Base-by-base conservation (phyloP, 2,329 filamentous ascomycete genomes). In the Keithomyces neogunnii region DNA sequence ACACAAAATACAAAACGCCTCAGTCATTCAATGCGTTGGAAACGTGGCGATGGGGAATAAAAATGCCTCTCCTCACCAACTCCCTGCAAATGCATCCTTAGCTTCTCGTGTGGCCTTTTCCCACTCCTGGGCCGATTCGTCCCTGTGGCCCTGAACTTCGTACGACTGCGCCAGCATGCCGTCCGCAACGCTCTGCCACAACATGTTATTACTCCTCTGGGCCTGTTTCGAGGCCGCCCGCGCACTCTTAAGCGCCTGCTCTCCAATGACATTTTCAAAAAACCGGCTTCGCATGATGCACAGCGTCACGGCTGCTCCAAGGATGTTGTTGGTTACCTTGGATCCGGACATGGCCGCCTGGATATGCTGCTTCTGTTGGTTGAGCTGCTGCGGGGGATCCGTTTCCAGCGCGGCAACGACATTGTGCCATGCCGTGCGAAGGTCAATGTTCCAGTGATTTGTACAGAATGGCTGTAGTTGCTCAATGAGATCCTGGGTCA, bases 271-370 rank as follows among this genome's bases (percentile, higher is more conserved):
- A 53, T 86, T 86, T 45, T 85, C 84, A 66, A 91, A 96, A 61
- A 96, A 86, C 48, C 84, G 81, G 62, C 80, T 83, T 49, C 87
- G 86, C 86, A 96, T 95, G 57, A 93, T 84, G 58, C 84, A 90
- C 53, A 96, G 80, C 5, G 86, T 84, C 56, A 96, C 86, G 46
- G 85, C 85, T n/a, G 90, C 78, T 50, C 91, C 85, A 57, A 95
- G 87, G 32, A 81, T 81, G 64, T 96, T 96, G 50, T 76, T 75
- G 7, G 86, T 83, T 6, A 74, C 73, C 56, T 85, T 85, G 10
- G 88, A 85, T 3, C 82, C 81, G 39, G 78, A 77, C 42, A 96
- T 77, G 2, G 89, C 86, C 39, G 77, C 75, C 54, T 88, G 83
- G 50, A 96, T 84, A 61, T 86, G 82, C 40, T 85, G 80, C 68